Conservation (phyloP, 345 rosid species). For the Limnanthes douglasii region DNA sequence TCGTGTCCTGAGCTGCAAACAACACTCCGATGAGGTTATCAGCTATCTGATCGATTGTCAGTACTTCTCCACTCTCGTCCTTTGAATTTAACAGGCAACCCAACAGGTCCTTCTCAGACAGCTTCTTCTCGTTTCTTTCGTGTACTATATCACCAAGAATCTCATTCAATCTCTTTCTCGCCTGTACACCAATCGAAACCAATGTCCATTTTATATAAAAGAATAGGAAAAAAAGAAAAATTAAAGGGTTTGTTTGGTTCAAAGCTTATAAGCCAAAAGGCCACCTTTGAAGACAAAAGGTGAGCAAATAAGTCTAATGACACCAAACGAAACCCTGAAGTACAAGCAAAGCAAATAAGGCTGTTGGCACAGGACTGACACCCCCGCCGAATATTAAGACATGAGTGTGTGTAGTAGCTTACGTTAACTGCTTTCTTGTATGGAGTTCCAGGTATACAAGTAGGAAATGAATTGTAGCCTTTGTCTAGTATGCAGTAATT, state of each 20-base stretch:
- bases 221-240: no score
- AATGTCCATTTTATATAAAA: no score
- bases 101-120: slow-evolving; percentile 27
- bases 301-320: no score
- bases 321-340: no score
- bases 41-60: slow-evolving; percentile 30
- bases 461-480: slow-evolving; percentile 87
- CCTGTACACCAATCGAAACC: slow-evolving; percentile 10
- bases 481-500: slow-evolving; percentile 53
- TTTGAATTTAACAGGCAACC: slow-evolving; percentile 31
- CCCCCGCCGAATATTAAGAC: no score
- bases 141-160: slow-evolving; percentile 29
- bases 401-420: no score
- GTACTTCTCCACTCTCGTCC: slow-evolving; percentile 22
- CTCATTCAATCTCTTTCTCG: slow-evolving; percentile 38
- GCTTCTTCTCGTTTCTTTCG: slow-evolving; percentile 37
- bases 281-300: no score
- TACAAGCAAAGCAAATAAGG: no score
- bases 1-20: slow-evolving; percentile 71
- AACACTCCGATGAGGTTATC: slow-evolving; percentile 62
- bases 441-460: slow-evolving; percentile 58
- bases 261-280: no score
- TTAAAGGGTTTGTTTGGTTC: no score
- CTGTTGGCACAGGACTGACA: no score
- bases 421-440: slow-evolving; percentile 73